Base-by-base conservation (phyloP, 2,329 filamentous ascomycete genomes). In the Trichoderma pleuroti region DNA sequence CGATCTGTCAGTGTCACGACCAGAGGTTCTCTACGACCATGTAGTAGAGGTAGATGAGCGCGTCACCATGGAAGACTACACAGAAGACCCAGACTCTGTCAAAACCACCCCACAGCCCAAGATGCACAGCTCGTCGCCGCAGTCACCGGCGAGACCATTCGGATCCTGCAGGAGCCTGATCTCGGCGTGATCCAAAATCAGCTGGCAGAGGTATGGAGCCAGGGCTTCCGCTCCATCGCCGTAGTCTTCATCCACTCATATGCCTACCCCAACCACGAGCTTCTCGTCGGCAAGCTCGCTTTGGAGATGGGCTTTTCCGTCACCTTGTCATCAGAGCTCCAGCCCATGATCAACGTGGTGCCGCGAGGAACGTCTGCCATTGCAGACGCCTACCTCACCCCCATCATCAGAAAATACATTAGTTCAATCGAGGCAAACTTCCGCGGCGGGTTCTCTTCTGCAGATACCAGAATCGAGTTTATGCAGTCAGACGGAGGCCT, bases 221-320 rank as follows among this genome's bases (percentile, higher is more conserved):
- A 86, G 10, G 91, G 91, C 0, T 86, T 92, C 73, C 71, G 77
- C 11, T 81, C 78, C 18, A 65, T 84, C 0, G 82, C 82, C 4
- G 88, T 94, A 2, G 91, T 89, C 71, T 82, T 93, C 69, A 91
- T 93, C 84, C 92, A 94, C 76, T 90, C 90, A 10, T 94, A 94
- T 75, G 79, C 80, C 24, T 82, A 79, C 36, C 91, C 90, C 0
- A 84, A 87, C 9, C 91, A 93, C 72, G 82, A 84, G 70, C 71
- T 80, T 0, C 76, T 78, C 32, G 77, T 84, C 14, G 78, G 77
- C 18, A 72, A 74, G 0, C 70, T 84, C 0, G 82, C 82, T 0
- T 72, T 74, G 3, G 77, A 81, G 8, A 80, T 83, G 75, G 82
- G 82, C 84, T 82, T 83, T 72, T 78, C 76, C 18, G 80, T 81